Percentiles rank a stretch among this genome's conserved stretches.
Conservation (phyloP, 2,329 filamentous ascomycete genomes). For the Lasiodiplodia theobromae region DNA sequence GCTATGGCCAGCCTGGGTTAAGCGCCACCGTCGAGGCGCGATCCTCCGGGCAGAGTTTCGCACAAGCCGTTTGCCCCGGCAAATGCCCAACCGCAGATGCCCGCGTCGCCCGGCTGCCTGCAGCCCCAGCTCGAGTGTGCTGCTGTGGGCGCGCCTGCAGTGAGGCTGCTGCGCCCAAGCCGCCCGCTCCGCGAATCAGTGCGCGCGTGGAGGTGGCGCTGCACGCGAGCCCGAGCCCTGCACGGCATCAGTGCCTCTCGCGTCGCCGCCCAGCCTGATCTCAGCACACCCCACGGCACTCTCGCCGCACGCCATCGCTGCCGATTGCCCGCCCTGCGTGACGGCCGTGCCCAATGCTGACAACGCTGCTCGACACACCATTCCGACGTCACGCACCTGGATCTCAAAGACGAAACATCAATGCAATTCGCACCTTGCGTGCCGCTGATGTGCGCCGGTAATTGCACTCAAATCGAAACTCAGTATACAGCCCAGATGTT, state of each 20-base stretch:
- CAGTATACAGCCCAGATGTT: constrained; percentile 22
- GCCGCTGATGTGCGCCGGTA: constrained; percentile 14
- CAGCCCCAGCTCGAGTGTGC: background rate
- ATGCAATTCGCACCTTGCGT: constrained; percentile 17
- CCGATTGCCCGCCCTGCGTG: background rate
- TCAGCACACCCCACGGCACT: constrained; percentile 1
- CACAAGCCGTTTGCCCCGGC: background rate
- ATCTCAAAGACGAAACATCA: background rate
- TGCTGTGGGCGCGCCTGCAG: background rate
- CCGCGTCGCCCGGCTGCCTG: background rate
- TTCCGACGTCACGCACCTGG: constrained; percentile 12
- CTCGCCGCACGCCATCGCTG: background rate
- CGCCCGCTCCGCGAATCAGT: constrained; percentile 8
- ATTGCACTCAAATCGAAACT: constrained; percentile 16
- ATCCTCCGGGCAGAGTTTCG: constrained; percentile 3
- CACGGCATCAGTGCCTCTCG: background rate
- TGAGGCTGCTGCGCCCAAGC: background rate
- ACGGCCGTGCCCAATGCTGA: constrained; percentile 4
- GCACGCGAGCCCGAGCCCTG: constrained; percentile 5
- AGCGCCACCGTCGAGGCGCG: constrained; percentile 8
- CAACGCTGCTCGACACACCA: background rate
- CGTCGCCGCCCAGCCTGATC: constrained; percentile 7
- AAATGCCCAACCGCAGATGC: background rate
- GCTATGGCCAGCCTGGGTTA: constrained; percentile 6
- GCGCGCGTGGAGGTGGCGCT: constrained; percentile 7